Base-by-base conservation (phyloP, 139 green algal genomes). In the Chlamydomonas incerta region DNA sequence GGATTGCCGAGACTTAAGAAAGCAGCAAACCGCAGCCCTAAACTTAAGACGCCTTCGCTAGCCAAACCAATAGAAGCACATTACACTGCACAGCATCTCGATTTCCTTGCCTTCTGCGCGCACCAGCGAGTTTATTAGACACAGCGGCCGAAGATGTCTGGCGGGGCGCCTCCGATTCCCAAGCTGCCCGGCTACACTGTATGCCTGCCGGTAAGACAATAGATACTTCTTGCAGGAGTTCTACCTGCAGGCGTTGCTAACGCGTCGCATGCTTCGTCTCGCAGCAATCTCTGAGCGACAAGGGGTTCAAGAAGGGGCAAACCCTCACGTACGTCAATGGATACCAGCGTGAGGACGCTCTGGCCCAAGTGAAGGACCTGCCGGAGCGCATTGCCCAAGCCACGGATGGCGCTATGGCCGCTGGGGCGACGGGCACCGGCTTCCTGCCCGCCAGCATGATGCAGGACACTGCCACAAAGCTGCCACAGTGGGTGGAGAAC, bases 181-280 rank as follows among this genome's bases (percentile, higher is more conserved):
- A 97, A 96, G 66, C 83, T 97, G 37, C 95, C 95, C n/a, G 95
- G 95, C 10, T 97, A 96, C 91, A 91, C 60, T 24, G 88, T 96
- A 17, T 80, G 63, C 26, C 81, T 91, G n/a, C 92, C 93, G 65
- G 94, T 97, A 72, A 81, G 93, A n/a, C 20, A 55, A 31, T 55
- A 52, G 13, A 9, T 14, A n/a, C 28, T 2, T 6, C 60, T 67
- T 23, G 41, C 5, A 50, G 8, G 41, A 50, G 33, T 67, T 15
- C 60, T 2, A 3, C 24, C 2, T 29, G 60, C 23, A 31, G 10
- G 13, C 2, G 60, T 31, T 33, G 60, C 60, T 67, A 31, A 67
- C 24, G 24, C 60, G 23, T n/a, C 60, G 60, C 37, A 26, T 87
- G 28, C 21, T 26, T 17, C 47, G 10, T 13, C 4, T n/a, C 21